Base-by-base conservation (phyloP, 495 filamentous ascomycete species). In the Cladorrhinum samala region DNA sequence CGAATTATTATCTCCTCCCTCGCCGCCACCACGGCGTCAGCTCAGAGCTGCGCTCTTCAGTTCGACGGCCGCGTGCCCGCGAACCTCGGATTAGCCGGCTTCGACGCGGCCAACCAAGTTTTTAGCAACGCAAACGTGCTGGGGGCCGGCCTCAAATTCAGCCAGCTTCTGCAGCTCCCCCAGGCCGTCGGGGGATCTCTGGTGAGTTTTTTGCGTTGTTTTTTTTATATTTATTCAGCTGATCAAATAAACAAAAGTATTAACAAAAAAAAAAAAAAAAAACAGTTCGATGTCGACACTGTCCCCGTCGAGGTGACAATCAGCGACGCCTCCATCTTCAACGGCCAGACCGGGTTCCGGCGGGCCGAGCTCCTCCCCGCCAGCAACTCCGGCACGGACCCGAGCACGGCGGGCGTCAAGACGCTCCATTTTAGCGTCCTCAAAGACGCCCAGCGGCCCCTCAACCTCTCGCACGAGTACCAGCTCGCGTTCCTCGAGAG, bases 391-490 rank as follows among this genome's bases (percentile, higher is more conserved):
- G 76, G 74, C 50, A 63, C 68, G 16, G 76, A 79, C 27, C 45
- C 57, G 0, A 74, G 71, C 43, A 75, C 72, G 8, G 50, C 62
- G 2, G 73, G 72, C 30, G 50, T 70, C 50, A 76, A 76, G 42
- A 72, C 74, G 0, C 62, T 78, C 16, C 75, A 78, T 60, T 77
- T 77, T 55, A 75, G 71, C 44, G 46, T 78, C n/a, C 59, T 55
- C 42, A 71, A 73, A 50, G 75, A 77, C 55, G 49, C 37, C 39
- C 46, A 58, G 30, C 68, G 68, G 0, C 68, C 72, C 7, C 57
- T 78, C 23, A 78, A 78, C 56, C 56, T 67, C 13, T 68, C 66
- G 9, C 76, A 79, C 54, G 69, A 77, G 56, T 78, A 78, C 57
- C 71, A 77, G 66, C 62, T 79, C 4, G 67, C 63, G 2, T 79